These are phyloP conservation scores for Tripidium arundinaceum DNA, from an alignment of 202 grass and related monocot genomes.

Conservation along the genomic window DNA sequence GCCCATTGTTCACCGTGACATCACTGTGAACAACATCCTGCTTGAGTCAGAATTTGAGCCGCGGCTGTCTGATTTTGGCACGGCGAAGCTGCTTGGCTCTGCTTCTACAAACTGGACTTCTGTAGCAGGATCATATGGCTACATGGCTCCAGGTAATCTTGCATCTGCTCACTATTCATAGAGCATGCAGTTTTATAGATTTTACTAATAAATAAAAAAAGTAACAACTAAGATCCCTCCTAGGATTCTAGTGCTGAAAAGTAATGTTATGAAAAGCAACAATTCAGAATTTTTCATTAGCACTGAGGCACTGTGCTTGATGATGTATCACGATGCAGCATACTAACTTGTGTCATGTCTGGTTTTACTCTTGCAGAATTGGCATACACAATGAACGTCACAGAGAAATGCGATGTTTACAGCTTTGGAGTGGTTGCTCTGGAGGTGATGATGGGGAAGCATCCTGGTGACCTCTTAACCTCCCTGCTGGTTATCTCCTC, in stretches of 20 bases:
- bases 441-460: conserved; percentile 80
- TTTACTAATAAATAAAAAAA: not conserved
- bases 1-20: conserved; percentile 63
- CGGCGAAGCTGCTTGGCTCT: conserved; percentile 53
- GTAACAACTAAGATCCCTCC: not conserved
- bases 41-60: conserved; percentile 68
- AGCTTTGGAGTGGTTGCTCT: conserved; percentile 71
- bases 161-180: not conserved
- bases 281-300: not conserved
- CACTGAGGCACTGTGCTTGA: not conserved
- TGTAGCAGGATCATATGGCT: conserved; percentile 79
- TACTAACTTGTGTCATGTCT: not conserved
- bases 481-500: conserved; percentile 43
- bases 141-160: conserved; percentile 71
- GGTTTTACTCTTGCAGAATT: conserved; percentile 50
- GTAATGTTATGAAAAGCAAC: not conserved
- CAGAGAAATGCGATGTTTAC: conserved; percentile 71
- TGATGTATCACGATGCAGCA: not conserved
- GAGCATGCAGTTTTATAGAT: not conserved
- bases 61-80: conserved; percentile 69
- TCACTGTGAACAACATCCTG: conserved; percentile 64
- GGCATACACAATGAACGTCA: conserved; percentile 80
- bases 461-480: conserved; percentile 62
- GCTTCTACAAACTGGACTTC: conserved; percentile 73
- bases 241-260: not conserved